Base-by-base conservation (phyloP, 805 yeast species). In the Candida rishiriensis region DNA sequence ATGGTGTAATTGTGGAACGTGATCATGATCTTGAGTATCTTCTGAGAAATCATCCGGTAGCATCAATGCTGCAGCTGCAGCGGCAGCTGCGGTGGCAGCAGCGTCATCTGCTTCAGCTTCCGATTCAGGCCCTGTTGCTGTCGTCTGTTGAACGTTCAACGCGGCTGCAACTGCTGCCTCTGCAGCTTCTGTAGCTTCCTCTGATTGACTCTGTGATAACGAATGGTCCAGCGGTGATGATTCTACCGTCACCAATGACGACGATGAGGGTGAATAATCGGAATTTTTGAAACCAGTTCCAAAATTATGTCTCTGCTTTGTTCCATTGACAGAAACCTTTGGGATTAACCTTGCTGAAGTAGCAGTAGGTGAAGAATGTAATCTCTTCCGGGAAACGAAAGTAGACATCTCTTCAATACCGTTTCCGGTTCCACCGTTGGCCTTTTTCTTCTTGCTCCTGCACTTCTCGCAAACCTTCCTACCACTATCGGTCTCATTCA, bases 401-500 rank as follows among this genome's bases (percentile, higher is more conserved):
- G 33, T 13, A 30, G 31, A 29, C 10, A 30, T 6, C 33, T 30
- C 13, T 30, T 7, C 16, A 18, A 32, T 16, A 15, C 12, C 29
- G 29, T 9, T 36, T 26, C 14, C 4, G 33, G 4, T 12, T n/a
- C 33, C 32, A 15, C 21, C 32, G 7, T 12, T 21, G 14, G 2
- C 49, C 10, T 51, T 69, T 64, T 74, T 78, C 67, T 79, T 76
- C 54, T 78, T 64, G 49, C 65, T 69, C 37, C 87, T 68, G 56
- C 88, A 81, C 28, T 54, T 56, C 10, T 54, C 43, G 56, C 88
- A 81, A 15, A 79, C 81, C 59, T 81, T 81, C 54, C 74, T 78
- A 35, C 71, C 73, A 28, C 72, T 76, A 51, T 76, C 82, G 3
- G 59, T 67, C 1, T 68, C 66, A n/a, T 58, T 63, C 47, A 81